Conservation (phyloP, 2,329 filamentous ascomycete species). For the Neonectria magnoliae region DNA sequence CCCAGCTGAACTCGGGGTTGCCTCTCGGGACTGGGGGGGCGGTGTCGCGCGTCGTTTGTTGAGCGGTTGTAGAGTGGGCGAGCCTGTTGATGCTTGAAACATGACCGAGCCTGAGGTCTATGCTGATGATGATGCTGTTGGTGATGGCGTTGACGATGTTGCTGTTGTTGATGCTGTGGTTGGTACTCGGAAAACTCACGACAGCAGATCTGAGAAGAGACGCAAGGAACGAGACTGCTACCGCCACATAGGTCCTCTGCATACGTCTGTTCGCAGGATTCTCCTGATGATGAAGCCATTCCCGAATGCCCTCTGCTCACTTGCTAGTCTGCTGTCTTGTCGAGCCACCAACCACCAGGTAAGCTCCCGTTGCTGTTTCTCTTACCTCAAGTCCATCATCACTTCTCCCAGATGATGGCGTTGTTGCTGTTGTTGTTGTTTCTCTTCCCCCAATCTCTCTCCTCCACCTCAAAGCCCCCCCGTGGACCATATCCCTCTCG, state of each 20-base stretch:
- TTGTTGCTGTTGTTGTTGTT: background rate
- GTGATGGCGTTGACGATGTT: conserved; percentile 9
- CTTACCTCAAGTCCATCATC: background rate
- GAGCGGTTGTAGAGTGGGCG: conserved; percentile 21
- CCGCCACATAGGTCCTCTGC: background rate
- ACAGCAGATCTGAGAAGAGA: conserved; percentile 12
- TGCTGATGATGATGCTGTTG: conserved; percentile 24
- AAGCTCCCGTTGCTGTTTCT: background rate
- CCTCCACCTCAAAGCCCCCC: background rate
- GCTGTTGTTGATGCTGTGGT: conserved; percentile 9
- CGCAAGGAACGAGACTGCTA: background rate
- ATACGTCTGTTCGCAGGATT: background rate
- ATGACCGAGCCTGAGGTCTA: conserved; percentile 22
- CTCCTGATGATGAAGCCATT: conserved; percentile 7
- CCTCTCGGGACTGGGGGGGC: conserved; percentile 7
- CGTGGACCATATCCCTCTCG: background rate
- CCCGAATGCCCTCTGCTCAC: background rate
- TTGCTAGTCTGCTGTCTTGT: background rate
- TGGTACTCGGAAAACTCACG: conserved; percentile 3
- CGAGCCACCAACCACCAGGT: conserved; percentile 6
- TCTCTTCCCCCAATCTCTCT: background rate
- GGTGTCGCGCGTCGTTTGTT: conserved; percentile 15
- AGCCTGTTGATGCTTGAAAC: conserved; percentile 8
- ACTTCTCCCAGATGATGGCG: background rate
- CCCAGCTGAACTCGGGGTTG: conserved; percentile 12